phyloP scores from a whole-genome alignment of 1,284 basidiomycete genomes.

The Pseudozyma thailandica region DNA sequence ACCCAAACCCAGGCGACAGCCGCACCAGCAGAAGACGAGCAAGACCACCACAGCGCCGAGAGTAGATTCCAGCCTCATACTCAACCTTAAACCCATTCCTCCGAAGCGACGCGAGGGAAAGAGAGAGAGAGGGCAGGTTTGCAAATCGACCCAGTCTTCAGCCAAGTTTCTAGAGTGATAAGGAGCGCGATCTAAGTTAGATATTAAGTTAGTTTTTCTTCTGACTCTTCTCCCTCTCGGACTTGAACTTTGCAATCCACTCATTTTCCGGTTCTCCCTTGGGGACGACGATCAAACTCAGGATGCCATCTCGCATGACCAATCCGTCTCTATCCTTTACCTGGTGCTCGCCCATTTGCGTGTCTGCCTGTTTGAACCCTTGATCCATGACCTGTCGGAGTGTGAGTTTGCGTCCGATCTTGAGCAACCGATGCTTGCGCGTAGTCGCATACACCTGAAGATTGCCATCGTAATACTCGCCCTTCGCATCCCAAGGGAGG shows the following conservation, averaged over 20 bases:
- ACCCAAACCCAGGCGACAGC: too few relatives aligned
- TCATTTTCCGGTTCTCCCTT: constrained; percentile 80
- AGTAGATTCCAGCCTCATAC: constrained; percentile 25
- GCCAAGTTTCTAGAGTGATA: too few relatives aligned
- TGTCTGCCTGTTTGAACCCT: constrained; percentile 70
- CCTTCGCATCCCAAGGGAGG: constrained; percentile 80
- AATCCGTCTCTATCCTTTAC: constrained; percentile 79
- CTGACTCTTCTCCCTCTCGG: constrained; percentile 12
- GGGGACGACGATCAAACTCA: constrained; percentile 85
- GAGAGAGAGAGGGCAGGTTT: too few relatives aligned
- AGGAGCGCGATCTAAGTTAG: too few relatives aligned
- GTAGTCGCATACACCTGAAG: constrained; percentile 88
- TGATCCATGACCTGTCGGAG: constrained; percentile 77
- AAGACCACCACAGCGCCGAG: not conserved
- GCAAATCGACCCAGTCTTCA: too few relatives aligned
- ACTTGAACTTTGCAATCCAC: constrained; percentile 91
- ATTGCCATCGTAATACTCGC: constrained; percentile 78
- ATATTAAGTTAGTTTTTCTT: not conserved
- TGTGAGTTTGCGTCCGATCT: constrained; percentile 88
- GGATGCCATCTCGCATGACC: constrained; percentile 84
- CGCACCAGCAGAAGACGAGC: too few relatives aligned
- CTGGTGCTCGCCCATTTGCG: constrained; percentile 64
- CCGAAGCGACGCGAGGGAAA: not conserved
- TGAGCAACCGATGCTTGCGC: constrained; percentile 78
- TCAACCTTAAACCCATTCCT: constrained; percentile 12